Evolutionary conservation across 495 filamentous ascomycete species (phyloP).

Genomic region (Daldinia vernicosa): DNA sequence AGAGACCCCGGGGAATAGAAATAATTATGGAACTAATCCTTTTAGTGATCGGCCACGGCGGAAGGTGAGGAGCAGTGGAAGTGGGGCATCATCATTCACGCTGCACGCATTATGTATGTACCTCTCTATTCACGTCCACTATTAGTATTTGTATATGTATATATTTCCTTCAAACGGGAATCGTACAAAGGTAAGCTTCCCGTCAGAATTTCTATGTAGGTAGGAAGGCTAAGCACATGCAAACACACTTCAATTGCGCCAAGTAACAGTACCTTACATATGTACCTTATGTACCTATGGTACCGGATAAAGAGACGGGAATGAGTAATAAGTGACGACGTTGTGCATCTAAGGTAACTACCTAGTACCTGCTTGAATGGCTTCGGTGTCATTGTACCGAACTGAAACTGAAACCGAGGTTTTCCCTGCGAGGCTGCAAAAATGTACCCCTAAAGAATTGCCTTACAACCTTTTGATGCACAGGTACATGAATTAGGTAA

Average conservation of each 20-base stretch:
- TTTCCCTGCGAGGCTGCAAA: constrained; percentile 2
- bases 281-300: not conserved
- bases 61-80: constrained; percentile 22
- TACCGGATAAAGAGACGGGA: not conserved
- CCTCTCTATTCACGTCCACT: not conserved
- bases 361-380: no score
- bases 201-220: not conserved
- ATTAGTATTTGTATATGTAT: not conserved
- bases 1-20: not conserved
- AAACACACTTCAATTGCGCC: not conserved
- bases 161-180: not conserved
- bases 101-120: not conserved
- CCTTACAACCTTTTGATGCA: no score
- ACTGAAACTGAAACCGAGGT: constrained; percentile 18
- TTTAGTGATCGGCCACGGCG: constrained; percentile 24
- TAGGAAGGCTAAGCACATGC: not conserved
- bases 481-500: not conserved
- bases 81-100: constrained; percentile 18
- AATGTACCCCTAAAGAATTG: not conserved
- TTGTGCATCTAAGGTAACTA: constrained; percentile 6
- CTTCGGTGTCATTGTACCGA: constrained; percentile 6
- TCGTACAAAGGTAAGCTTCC: not conserved
- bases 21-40: constrained; percentile 12
- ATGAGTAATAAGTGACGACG: not conserved
- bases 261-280: not conserved